Evolutionary conservation across 2,329 filamentous ascomycete species (phyloP).

Genomic region (Epichloe gansuensis): DNA sequence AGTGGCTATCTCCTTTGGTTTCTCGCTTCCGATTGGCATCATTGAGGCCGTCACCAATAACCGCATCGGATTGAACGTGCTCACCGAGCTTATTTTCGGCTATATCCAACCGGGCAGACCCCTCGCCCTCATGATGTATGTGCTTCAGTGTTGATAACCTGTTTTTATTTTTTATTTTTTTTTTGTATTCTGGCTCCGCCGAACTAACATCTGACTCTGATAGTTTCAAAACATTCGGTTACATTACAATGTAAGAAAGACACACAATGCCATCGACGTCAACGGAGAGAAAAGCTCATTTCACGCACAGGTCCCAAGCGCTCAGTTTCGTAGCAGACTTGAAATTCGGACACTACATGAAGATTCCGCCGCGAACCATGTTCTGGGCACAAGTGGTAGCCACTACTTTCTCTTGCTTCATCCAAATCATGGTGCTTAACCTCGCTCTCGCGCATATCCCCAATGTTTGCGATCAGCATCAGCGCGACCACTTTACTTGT

Average conservation of each 20-base stretch:
- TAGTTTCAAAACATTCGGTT: conserved; percentile 51
- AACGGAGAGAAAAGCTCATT: conserved; percentile 3
- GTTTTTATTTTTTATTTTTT: not conserved
- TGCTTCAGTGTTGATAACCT: not conserved
- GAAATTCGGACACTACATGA: conserved; percentile 65
- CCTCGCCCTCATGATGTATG: conserved; percentile 58
- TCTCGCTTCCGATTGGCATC: conserved; percentile 55
- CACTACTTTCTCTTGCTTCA: conserved; percentile 51
- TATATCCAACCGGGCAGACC: conserved; percentile 64
- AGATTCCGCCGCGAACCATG: conserved; percentile 52
- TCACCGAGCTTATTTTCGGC: conserved; percentile 62
- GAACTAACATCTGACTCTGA: not conserved
- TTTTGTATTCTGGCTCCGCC: not conserved
- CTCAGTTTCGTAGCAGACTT: conserved; percentile 52
- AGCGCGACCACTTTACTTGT: conserved; percentile 48
- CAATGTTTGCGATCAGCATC: conserved; percentile 46
- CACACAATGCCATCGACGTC: not conserved
- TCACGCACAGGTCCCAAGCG: conserved; percentile 36
- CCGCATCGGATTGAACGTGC: conserved; percentile 59
- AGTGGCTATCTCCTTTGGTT: conserved; percentile 49
- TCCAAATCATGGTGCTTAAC: conserved; percentile 53
- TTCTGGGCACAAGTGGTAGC: conserved; percentile 54
- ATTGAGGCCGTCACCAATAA: conserved; percentile 59
- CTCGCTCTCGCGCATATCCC: conserved; percentile 47
- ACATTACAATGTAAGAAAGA: conserved; percentile 40